Evolutionary conservation across 768 basidiomycete genomes (phyloP).

Genomic region (Boletus sp.): DNA sequence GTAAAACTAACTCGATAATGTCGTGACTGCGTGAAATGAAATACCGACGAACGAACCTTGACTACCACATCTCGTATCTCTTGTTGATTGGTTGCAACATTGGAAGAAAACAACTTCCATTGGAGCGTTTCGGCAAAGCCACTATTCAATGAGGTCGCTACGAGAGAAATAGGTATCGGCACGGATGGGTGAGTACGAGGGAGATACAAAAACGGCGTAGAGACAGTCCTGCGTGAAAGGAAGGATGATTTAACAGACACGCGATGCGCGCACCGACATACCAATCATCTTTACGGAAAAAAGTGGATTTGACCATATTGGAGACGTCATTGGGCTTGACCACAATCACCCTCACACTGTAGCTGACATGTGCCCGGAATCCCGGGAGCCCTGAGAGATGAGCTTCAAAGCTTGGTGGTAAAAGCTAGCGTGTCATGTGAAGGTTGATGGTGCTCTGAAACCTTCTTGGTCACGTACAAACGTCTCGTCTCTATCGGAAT

Average conservation of each 20-base stretch:
- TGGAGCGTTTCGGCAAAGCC: constrained; percentile 47
- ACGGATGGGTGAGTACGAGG: constrained; percentile 63
- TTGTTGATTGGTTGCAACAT: constrained; percentile 38
- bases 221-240: constrained; percentile 42
- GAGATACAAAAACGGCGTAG: constrained; percentile 61
- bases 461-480: constrained; percentile 48
- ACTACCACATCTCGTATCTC: constrained; percentile 39
- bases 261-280: constrained; percentile 31
- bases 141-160: constrained; percentile 18
- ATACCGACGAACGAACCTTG: constrained; percentile 24
- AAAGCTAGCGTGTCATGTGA: constrained; percentile 40
- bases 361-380: constrained; percentile 64
- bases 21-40: neutral
- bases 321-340: constrained; percentile 44
- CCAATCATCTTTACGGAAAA: constrained; percentile 55
- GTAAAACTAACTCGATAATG: constrained; percentile 36
- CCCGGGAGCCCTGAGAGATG: constrained; percentile 72
- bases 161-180: constrained; percentile 49
- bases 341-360: constrained; percentile 54
- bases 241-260: neutral
- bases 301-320: constrained; percentile 49
- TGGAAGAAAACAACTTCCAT: constrained; percentile 50
- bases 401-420: constrained; percentile 70
- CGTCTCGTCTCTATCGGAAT: constrained; percentile 50
- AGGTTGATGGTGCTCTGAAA: neutral